These are phyloP conservation scores for Globisporangium paddicum DNA, from an alignment of 352 stramenopile species.

Conservation along the genomic window DNA sequence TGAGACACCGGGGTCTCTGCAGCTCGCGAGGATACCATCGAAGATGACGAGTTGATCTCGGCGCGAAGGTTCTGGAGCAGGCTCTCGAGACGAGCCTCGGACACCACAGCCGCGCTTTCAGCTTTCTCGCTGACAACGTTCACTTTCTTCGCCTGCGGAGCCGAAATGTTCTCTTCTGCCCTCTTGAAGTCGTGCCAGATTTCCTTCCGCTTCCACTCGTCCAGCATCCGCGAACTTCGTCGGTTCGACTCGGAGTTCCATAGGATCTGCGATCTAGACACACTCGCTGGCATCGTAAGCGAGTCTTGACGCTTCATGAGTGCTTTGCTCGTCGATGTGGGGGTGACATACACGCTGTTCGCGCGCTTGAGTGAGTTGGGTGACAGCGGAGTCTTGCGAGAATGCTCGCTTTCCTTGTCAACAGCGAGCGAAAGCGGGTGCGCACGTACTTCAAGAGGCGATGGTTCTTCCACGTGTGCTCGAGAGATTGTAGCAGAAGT, in stretches of 20 bases:
- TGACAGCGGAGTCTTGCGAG: slow-evolving; percentile 21
- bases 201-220: slow-evolving; percentile 70
- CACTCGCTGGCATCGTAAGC: slow-evolving; percentile 3
- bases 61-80: slow-evolving; percentile 13
- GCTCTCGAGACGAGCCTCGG: slow-evolving; percentile 3
- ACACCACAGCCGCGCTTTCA: not conserved
- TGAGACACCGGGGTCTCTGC: not conserved
- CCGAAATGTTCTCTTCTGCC: slow-evolving; percentile 44
- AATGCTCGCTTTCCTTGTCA: slow-evolving; percentile 11
- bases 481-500: not conserved
- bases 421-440: slow-evolving; percentile 22
- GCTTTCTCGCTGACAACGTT: not conserved
- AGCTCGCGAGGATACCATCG: not conserved
- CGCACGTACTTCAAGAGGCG: slow-evolving; percentile 9
- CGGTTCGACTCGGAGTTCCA: slow-evolving; percentile 27
- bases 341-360: slow-evolving; percentile 28
- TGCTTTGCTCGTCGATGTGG: slow-evolving; percentile 9
- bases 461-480: not conserved
- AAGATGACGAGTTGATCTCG: slow-evolving; percentile 11
- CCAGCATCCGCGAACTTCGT: slow-evolving; percentile 46
- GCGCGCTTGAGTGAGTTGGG: slow-evolving; percentile 33
- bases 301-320: slow-evolving; percentile 23
- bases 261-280: slow-evolving; percentile 34
- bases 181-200: slow-evolving; percentile 73
- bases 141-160: slow-evolving; percentile 9